Evolutionary conservation across 768 basidiomycete genomes (phyloP).

Genomic region (Mycena pura): DNA sequence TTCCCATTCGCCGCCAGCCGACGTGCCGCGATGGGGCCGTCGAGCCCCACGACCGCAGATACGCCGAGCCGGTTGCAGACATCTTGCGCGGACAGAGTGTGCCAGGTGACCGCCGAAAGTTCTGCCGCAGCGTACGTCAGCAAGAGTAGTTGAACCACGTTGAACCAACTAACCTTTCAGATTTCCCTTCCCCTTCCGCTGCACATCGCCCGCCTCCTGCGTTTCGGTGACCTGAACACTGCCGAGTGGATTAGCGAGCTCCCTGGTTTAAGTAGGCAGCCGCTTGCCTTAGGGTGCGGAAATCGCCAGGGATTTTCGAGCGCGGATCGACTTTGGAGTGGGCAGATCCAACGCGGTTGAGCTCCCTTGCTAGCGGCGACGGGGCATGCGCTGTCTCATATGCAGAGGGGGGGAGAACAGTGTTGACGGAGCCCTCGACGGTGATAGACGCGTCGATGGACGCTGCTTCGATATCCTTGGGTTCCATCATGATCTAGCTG

Average conservation of each 20-base stretch:
- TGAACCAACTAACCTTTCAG: slow-evolving; percentile 17
- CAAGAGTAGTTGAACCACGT: neutral
- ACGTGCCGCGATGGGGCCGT: slow-evolving; percentile 53
- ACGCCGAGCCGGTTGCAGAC: slow-evolving; percentile 51
- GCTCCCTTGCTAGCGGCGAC: too few relatives aligned
- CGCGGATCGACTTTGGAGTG: slow-evolving; percentile 21
- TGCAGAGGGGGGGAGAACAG: too few relatives aligned
- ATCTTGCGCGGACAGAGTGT: slow-evolving; percentile 48
- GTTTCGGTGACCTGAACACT: slow-evolving; percentile 38
- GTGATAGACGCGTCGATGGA: too few relatives aligned
- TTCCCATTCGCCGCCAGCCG: slow-evolving; percentile 52
- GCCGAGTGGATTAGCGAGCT: neutral
- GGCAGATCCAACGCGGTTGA: too few relatives aligned
- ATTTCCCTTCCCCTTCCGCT: slow-evolving; percentile 13
- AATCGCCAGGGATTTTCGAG: slow-evolving; percentile 31
- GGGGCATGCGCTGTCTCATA: too few relatives aligned
- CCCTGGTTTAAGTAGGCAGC: neutral
- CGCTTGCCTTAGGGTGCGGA: slow-evolving; percentile 32
- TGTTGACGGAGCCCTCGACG: too few relatives aligned
- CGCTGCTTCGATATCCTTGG: too few relatives aligned
- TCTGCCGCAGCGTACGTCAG: slow-evolving; percentile 34
- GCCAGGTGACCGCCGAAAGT: slow-evolving; percentile 54
- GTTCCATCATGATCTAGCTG: too few relatives aligned
- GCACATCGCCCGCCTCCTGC: slow-evolving; percentile 22
- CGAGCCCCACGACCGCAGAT: slow-evolving; percentile 55